Percentiles rank a stretch among this genome's conserved stretches.
Conservation (phyloP, 2,329 filamentous ascomycete species). For the Paecilomyces dactylethromorphus region DNA sequence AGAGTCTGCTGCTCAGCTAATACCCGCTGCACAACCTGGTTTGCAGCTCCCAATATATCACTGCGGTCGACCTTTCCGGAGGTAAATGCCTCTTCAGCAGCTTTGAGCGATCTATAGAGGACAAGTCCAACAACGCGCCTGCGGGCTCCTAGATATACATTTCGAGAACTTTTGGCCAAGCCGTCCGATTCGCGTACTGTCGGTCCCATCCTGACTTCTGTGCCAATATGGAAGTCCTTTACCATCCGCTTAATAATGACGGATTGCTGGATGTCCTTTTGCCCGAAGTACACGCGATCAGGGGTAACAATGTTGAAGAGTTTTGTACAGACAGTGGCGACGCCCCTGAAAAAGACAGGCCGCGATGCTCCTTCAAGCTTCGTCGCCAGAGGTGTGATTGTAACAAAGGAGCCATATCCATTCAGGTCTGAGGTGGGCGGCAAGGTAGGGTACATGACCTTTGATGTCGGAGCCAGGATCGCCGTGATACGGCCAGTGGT, state of each 20-base stretch:
- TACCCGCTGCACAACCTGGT: conserved; percentile 50
- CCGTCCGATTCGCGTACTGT: conserved; percentile 76
- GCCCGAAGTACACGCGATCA: conserved; percentile 83
- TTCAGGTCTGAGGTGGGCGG: conserved; percentile 65
- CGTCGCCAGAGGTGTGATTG: conserved; percentile 74
- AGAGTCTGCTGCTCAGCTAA: conserved; percentile 58
- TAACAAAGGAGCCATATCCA: conserved; percentile 82
- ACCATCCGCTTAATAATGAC: conserved; percentile 84
- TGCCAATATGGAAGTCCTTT: conserved; percentile 75
- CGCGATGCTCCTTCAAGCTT: conserved; percentile 77
- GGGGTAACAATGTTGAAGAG: conserved; percentile 76
- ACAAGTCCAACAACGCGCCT: conserved; percentile 67
- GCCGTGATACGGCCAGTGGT: conserved; percentile 62
- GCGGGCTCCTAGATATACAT: conserved; percentile 80
- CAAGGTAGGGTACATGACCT: conserved; percentile 81
- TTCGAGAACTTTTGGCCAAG: conserved; percentile 83
- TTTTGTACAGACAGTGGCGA: conserved; percentile 95
- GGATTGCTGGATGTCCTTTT: conserved; percentile 96
- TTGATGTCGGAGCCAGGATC: conserved; percentile 77
- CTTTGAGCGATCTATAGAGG: conserved; percentile 60
- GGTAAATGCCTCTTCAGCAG: conserved; percentile 62
- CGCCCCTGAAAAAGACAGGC: conserved; percentile 93
- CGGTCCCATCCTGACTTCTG: conserved; percentile 63
- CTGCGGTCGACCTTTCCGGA: conserved; percentile 49
- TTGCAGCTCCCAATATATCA: conserved; percentile 67